Conservation (phyloP, 306 rosid species). For the Quillaja saponaria region DNA sequence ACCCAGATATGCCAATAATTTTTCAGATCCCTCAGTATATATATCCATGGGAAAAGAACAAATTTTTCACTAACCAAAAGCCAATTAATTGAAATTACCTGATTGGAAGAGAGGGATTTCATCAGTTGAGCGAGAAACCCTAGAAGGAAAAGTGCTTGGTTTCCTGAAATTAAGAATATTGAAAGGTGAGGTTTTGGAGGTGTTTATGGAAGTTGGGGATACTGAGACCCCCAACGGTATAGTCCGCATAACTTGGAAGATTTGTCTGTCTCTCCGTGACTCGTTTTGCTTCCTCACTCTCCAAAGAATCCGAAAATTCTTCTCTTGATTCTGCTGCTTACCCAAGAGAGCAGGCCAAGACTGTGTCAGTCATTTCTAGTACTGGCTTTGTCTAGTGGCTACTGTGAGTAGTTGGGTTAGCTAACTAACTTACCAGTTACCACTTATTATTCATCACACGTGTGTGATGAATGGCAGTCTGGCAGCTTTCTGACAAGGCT, state of each 20-base stretch:
- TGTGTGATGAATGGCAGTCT: no score
- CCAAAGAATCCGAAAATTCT: no score
- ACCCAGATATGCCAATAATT: conserved; percentile 12
- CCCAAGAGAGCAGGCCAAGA: no score
- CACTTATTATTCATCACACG: no score
- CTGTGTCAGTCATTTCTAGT: no score
- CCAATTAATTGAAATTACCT: conserved; percentile 39
- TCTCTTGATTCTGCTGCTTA: no score
- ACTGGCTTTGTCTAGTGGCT: no score
- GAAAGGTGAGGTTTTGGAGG: conserved; percentile 41
- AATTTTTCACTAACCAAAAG: no score
- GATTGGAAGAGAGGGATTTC: conserved; percentile 52
- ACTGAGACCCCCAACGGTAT: conserved; percentile 66
- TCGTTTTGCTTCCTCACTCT: neutral
- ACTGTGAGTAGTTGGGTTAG: no score
- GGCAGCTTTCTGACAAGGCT: no score
- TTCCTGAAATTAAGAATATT: conserved; percentile 37
- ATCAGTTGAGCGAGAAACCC: conserved; percentile 44
- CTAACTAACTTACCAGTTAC: no score
- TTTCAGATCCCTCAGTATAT: neutral
- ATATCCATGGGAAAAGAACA: neutral
- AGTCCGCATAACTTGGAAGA: conserved; percentile 72
- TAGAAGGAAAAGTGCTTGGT: conserved; percentile 39
- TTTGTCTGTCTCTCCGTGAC: conserved; percentile 26
- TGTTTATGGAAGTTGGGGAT: conserved; percentile 52